phyloP scores from a whole-genome alignment of 1,284 basidiomycete species.

The Naganishia albida region DNA sequence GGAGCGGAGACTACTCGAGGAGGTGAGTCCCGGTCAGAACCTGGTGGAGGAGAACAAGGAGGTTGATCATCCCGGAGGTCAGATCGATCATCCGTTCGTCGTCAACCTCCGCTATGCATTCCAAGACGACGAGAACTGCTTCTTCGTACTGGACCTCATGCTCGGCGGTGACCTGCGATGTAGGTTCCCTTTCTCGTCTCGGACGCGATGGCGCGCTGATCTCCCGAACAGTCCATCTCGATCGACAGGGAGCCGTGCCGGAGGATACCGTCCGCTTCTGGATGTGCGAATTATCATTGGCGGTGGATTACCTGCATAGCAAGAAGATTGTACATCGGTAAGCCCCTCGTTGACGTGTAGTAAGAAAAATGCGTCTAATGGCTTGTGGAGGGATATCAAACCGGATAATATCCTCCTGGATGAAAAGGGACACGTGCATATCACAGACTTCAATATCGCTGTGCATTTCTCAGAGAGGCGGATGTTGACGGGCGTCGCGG shows the following conservation, averaged over 20 bases:
- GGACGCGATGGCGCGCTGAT: not conserved
- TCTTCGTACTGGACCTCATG: conserved; percentile 97
- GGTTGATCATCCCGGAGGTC: not conserved
- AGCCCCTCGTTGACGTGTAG: no score
- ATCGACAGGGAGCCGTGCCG: conserved; percentile 71
- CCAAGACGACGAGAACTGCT: conserved; percentile 96
- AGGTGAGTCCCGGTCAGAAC: conserved; percentile 60
- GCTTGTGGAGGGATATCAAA: conserved; percentile 75
- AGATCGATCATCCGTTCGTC: conserved; percentile 93
- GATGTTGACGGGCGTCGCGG: conserved; percentile 85
- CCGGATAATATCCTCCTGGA: conserved; percentile 96
- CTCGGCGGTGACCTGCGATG: conserved; percentile 90
- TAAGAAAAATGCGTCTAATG: not conserved
- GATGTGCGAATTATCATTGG: conserved; percentile 82
- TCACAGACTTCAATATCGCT: conserved; percentile 98
- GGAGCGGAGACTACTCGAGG: conserved; percentile 85
- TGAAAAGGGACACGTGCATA: conserved; percentile 85
- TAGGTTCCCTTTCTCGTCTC: conserved; percentile 55
- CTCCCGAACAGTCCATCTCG: conserved; percentile 73
- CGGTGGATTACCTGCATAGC: conserved; percentile 82
- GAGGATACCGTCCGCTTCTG: conserved; percentile 86
- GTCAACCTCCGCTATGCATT: conserved; percentile 96
- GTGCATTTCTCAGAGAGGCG: conserved; percentile 86
- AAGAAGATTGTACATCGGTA: conserved; percentile 92
- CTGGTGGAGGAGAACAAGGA: no score